phyloP scores from a whole-genome alignment of 441 rosid genomes.

The Corymbia calophylla region DNA sequence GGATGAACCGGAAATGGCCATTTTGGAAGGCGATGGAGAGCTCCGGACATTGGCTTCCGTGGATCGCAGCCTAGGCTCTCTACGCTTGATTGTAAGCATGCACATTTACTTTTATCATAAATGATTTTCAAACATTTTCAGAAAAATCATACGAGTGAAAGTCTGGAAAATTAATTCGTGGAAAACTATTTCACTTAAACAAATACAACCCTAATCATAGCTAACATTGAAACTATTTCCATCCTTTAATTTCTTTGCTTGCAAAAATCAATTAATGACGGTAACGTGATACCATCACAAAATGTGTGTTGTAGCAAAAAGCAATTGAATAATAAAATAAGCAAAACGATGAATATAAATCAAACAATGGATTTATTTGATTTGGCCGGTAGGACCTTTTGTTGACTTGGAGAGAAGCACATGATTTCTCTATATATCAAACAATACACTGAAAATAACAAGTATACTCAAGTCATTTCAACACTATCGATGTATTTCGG shows the following conservation, averaged over 20 bases:
- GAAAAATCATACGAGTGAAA: not conserved
- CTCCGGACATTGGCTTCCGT: not conserved
- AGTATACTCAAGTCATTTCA: not conserved
- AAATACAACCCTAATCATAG: not conserved
- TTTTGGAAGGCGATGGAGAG: conserved; percentile 11
- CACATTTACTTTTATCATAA: not conserved
- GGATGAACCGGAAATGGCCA: conserved; percentile 27
- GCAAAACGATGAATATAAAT: not conserved
- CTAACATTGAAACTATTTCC: not conserved
- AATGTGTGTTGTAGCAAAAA: not conserved
- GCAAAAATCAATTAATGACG: not conserved
- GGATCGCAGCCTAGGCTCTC: not conserved
- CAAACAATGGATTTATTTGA: not conserved
- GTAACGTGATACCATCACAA: rapidly evolving
- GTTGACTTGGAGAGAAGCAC: rapidly evolving
- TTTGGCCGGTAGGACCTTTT: not conserved
- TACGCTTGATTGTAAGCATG: not conserved
- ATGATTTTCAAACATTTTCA: not conserved
- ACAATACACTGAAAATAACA: not conserved
- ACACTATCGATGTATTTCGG: rapidly evolving
- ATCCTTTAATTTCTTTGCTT: rapidly evolving
- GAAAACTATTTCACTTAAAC: not conserved
- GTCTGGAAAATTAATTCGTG: not conserved
- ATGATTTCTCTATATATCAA: not conserved
- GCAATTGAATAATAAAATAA: not conserved